These are phyloP conservation scores for Didymella lethalis DNA, from an alignment of 2,329 filamentous ascomycete species.

Conservation along the genomic window DNA sequence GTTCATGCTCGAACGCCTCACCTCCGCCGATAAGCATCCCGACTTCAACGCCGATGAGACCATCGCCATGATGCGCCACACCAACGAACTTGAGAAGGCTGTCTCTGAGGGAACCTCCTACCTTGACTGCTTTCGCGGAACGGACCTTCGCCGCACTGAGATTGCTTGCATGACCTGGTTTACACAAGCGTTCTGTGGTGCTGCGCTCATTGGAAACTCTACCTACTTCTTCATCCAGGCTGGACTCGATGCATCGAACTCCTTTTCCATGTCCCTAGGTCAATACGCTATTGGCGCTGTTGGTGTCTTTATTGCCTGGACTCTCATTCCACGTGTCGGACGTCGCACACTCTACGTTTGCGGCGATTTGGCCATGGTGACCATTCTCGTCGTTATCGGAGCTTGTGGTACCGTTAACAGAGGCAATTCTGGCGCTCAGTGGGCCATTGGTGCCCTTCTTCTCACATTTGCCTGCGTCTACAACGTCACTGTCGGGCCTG, in stretches of 20 bases:
- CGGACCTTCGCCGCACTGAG: conserved; percentile 79
- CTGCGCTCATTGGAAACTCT: conserved; percentile 47
- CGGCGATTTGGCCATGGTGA: conserved; percentile 65
- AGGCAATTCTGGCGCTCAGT: conserved; percentile 56
- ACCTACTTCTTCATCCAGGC: conserved; percentile 60
- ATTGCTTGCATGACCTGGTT: conserved; percentile 64
- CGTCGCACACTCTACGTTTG: conserved; percentile 78
- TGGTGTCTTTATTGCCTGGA: conserved; percentile 79
- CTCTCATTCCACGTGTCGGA: conserved; percentile 77
- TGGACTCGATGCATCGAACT: conserved; percentile 53
- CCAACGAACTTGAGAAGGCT: conserved; percentile 78
- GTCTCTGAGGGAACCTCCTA: conserved; percentile 74
- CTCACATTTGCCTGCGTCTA: conserved; percentile 70
- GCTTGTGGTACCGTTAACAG: conserved; percentile 70
- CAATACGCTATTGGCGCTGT: conserved; percentile 66
- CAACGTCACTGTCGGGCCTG: conserved; percentile 85
- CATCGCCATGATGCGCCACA: conserved; percentile 90
- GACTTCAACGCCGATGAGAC: conserved; percentile 62
- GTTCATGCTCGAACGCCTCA: conserved; percentile 69
- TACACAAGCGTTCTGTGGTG: conserved; percentile 54
- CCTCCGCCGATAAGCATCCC: conserved; percentile 55
- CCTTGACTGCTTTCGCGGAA: conserved; percentile 84
- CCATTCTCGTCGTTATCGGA: conserved; percentile 78
- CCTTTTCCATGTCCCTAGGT: conserved; percentile 59
- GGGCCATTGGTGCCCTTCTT: conserved; percentile 47